Conservation (phyloP, 192 early-diverging fungal genomes). For the Backusella circina region DNA sequence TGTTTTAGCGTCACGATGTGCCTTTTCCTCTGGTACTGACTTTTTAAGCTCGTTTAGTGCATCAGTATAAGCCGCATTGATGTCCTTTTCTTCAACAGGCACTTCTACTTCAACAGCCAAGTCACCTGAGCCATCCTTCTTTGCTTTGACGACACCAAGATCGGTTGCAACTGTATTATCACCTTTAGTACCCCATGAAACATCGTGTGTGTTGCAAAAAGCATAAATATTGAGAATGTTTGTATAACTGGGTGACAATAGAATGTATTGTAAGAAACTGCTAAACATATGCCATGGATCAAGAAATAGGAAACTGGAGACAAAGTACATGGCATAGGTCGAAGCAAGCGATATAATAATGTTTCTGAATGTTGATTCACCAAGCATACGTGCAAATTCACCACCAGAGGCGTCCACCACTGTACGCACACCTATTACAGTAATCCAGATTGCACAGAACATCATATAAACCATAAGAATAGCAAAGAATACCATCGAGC, state of each 20-base stretch:
- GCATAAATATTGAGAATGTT: constrained; percentile 75
- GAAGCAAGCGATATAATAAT: constrained; percentile 63
- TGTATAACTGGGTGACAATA: constrained; percentile 69
- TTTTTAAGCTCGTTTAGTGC: constrained; percentile 57
- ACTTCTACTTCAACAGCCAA: constrained; percentile 73
- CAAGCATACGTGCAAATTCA: constrained; percentile 56
- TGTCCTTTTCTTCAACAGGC: constrained; percentile 73
- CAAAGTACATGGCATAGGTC: constrained; percentile 66
- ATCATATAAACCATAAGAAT: constrained; percentile 86
- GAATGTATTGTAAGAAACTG: constrained; percentile 65
- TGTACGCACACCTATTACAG: constrained; percentile 56
- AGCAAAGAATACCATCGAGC: constrained; percentile 79
- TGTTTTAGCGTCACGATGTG: constrained; percentile 63
- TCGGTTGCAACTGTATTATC: constrained; percentile 67
- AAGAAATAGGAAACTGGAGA: constrained; percentile 59
- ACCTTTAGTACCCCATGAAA: constrained; percentile 92
- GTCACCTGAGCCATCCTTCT: constrained; percentile 63
- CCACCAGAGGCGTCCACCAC: constrained; percentile 49
- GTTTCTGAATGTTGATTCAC: constrained; percentile 59
- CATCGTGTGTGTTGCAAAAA: constrained; percentile 53
- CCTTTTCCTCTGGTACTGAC: constrained; percentile 39
- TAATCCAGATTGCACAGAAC: constrained; percentile 67
- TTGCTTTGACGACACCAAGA: constrained; percentile 75
- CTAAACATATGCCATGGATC: constrained; percentile 84
- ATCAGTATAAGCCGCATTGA: constrained; percentile 77